Evolutionary conservation across 345 rosid species (phyloP), one percentile per base, ranked within the genome.

Genomic region (Euphorbia tirucalli): DNA sequence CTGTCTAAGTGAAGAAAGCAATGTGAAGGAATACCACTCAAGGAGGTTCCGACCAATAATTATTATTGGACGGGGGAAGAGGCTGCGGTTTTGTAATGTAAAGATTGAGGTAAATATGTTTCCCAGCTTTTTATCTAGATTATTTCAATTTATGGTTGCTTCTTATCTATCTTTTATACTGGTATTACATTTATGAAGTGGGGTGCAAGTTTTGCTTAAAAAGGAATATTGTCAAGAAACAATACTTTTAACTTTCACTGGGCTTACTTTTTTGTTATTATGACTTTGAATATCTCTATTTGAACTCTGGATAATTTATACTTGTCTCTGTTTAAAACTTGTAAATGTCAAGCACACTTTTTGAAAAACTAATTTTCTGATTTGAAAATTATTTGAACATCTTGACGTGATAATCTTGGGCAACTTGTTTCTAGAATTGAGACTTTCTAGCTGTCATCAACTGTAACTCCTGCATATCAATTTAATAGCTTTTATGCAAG

Each of bases 1-100:
- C 59, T 73, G 76, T 71, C 86, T 95, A 75, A 88, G 83, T 79
- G 88, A 76, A 52, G 93, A 87, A 77, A 78, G 77, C 68, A 79
- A 80, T 44, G 76, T 66, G 61, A 90, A 86, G 80, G 86, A 86
- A 70, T 65, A 65, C 21, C 82, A 79, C 74, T 63, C 82, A 55
- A 77, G 72, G 58, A 84, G 84, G 73, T 79, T 81, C 80, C 89
- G 68, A 75, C 97, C 99, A 54, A 89, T 95, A 75, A 84, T 95
- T 74, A 77, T 95, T 54, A 73, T 95, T 81, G 99, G 99, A 74
- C 82, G 85, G 77, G 97, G 99, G 68, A 95, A 95, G 83, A 90
- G 78, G 88, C 75, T 95, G 94, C 93, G 85, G 75, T 95, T 92
- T 80, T 85, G 85, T 61, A 89, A 95, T 69, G 89, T 95, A 41